Conservation (phyloP, 345 rosid species). For the Litchi chinensis region DNA sequence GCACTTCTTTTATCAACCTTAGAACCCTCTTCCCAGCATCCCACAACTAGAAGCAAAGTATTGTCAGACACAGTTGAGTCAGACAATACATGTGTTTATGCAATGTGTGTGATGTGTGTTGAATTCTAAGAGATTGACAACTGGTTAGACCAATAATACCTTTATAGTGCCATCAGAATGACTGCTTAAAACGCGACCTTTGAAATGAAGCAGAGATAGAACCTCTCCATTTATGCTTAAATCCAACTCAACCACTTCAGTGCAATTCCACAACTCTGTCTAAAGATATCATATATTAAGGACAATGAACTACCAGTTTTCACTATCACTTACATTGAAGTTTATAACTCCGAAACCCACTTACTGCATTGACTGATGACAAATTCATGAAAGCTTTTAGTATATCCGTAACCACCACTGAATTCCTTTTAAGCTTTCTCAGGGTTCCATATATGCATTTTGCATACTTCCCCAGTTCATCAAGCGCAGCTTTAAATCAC, state of each 20-base stretch:
- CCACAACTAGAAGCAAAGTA: conserved; percentile 48
- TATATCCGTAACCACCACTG: conserved; percentile 48
- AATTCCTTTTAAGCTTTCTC: conserved; percentile 56
- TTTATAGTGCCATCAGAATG: conserved; percentile 77
- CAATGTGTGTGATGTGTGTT: neutral
- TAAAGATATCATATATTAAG: conserved; percentile 16
- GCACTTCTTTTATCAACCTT: conserved; percentile 54
- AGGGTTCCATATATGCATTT: conserved; percentile 55
- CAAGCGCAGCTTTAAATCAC: conserved; percentile 43
- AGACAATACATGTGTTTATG: neutral
- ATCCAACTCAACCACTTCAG: conserved; percentile 43
- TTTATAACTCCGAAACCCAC: conserved; percentile 23
- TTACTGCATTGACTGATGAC: conserved; percentile 62
- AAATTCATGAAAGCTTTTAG: conserved; percentile 62
- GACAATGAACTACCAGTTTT: neutral
- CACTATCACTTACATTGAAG: neutral
- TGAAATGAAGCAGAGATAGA: conserved; percentile 47
- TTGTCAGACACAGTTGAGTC: neutral
- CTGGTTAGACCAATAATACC: conserved; percentile 30
- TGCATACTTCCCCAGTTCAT: conserved; percentile 57
- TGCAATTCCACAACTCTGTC: conserved; percentile 66
- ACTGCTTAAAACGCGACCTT: conserved; percentile 55
- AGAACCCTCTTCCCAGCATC: conserved; percentile 48
- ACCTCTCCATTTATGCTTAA: conserved; percentile 54
- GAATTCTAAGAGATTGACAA: neutral